phyloP scores from a whole-genome alignment of 1,139 yeast species.

The Taphrina wiesneri region DNA sequence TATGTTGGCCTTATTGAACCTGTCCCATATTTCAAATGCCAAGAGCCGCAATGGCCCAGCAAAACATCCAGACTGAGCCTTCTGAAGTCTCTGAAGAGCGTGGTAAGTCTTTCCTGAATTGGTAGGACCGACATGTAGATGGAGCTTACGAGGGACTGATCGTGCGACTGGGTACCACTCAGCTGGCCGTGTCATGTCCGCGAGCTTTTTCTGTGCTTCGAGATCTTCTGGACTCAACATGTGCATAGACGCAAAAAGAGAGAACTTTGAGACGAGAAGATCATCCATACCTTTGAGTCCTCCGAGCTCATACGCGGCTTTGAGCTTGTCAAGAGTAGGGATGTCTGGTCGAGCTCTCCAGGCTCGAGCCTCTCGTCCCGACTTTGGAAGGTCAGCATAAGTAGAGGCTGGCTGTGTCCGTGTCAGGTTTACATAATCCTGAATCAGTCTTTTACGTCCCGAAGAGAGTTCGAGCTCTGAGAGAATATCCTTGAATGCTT shows the following conservation, averaged over 20 bases:
- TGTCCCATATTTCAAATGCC: constrained; percentile 87
- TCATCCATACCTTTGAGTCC: constrained; percentile 28
- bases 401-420: constrained; percentile 10
- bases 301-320: constrained; percentile 1
- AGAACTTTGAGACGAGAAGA: constrained; percentile 16
- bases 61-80: constrained; percentile 78
- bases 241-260: constrained; percentile 19
- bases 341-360: background rate
- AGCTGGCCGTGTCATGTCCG: constrained; percentile 44
- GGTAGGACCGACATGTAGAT: constrained; percentile 96
- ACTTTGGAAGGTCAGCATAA: constrained; percentile 2
- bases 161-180: constrained; percentile 91
- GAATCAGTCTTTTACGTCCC: background rate
- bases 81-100: constrained; percentile 68
- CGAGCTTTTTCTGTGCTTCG: constrained; percentile 16
- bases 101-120: constrained; percentile 93
- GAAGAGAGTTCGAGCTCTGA: background rate
- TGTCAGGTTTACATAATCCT: background rate
- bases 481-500: background rate
- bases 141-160: constrained; percentile 70
- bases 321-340: constrained; percentile 18
- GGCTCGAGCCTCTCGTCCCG: background rate
- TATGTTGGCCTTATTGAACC: constrained; percentile 64
- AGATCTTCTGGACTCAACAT: constrained; percentile 22
- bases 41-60: constrained; percentile 91